Percentiles rank a stretch among this genome's conserved stretches.
Evolutionary conservation across 768 basidiomycete species (phyloP).

Genomic region (Mycena polygramma): DNA sequence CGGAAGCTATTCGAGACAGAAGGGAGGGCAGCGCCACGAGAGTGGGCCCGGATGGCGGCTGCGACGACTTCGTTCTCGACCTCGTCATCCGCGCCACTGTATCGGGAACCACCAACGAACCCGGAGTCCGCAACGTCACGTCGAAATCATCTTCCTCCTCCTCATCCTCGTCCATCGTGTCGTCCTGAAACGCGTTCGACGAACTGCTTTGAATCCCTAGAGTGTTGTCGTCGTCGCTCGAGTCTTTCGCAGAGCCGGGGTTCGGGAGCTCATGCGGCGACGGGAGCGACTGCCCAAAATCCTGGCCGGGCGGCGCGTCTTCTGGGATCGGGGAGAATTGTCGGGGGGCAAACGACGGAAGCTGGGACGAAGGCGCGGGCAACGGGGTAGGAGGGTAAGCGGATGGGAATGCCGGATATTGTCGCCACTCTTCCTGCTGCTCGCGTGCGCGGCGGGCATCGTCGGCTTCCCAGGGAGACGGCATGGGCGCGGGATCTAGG

Average conservation of each 20-base stretch:
- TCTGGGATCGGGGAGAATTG: slow-evolving; percentile 56
- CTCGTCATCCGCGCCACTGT: slow-evolving; percentile 20
- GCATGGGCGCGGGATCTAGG: slow-evolving; percentile 12
- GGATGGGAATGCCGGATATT: slow-evolving; percentile 81
- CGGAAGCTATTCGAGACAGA: slow-evolving; percentile 29
- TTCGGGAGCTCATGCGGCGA: slow-evolving; percentile 69
- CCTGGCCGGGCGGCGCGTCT: slow-evolving; percentile 56
- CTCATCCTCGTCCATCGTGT: slow-evolving; percentile 46
- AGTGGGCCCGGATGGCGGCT: not conserved
- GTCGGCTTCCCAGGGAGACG: slow-evolving; percentile 18
- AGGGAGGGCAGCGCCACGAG: slow-evolving; percentile 23
- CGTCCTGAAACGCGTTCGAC: slow-evolving; percentile 46
- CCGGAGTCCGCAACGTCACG: slow-evolving; percentile 75
- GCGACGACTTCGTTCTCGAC: slow-evolving; percentile 17
- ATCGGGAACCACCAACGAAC: slow-evolving; percentile 37
- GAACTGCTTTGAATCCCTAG: slow-evolving; percentile 23
- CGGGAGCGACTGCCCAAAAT: slow-evolving; percentile 81
- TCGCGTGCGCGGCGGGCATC: slow-evolving; percentile 41
- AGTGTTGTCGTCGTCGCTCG: slow-evolving; percentile 66
- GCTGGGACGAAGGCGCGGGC: slow-evolving; percentile 49
- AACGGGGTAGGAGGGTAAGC: slow-evolving; percentile 82
- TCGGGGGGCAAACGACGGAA: slow-evolving; percentile 34
- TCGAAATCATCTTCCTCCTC: slow-evolving; percentile 78
- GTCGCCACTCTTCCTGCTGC: slow-evolving; percentile 74
- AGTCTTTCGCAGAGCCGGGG: slow-evolving; percentile 70